Evolutionary conservation across 2,329 filamentous ascomycete species (phyloP).

Genomic region (Colletotrichum nymphaeae): DNA sequence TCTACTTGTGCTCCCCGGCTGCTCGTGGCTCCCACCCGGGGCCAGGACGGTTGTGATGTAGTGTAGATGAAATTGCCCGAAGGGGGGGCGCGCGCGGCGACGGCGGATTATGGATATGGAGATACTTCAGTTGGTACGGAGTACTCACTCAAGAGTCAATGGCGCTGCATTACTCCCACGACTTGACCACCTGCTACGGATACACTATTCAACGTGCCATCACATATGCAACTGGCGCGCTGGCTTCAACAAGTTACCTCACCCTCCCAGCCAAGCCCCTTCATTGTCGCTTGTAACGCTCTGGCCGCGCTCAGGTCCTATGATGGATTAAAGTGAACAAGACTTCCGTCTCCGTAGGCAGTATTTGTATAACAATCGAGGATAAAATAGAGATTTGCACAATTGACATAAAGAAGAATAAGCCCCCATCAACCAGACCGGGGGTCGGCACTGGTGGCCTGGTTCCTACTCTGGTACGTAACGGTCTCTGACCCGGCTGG

Average conservation of each 20-base stretch:
- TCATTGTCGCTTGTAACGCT: slow-evolving; percentile 20
- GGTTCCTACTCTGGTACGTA: slow-evolving; percentile 13
- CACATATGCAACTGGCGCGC: slow-evolving; percentile 40
- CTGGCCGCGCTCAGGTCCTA: slow-evolving; percentile 20
- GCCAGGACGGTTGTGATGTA: slow-evolving; percentile 50
- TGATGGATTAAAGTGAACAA: background rate
- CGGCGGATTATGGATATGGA: slow-evolving; percentile 31
- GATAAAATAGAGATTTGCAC: slow-evolving; percentile 11
- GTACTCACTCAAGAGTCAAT: slow-evolving; percentile 35
- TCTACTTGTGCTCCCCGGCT: slow-evolving; percentile 34
- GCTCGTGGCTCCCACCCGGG: slow-evolving; percentile 39
- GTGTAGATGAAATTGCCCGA: slow-evolving; percentile 59
- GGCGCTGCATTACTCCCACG: slow-evolving; percentile 40
- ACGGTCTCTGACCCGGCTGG: background rate
- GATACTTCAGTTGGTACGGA: slow-evolving; percentile 33
- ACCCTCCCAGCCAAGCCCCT: slow-evolving; percentile 18
- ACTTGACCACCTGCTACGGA: background rate
- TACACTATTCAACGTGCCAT: slow-evolving; percentile 39
- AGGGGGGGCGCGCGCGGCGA: slow-evolving; percentile 41
- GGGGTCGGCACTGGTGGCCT: slow-evolving; percentile 1
- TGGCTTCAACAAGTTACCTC: slow-evolving; percentile 28
- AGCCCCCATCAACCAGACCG: background rate
- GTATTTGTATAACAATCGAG: background rate
- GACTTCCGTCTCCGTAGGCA: too few relatives aligned
- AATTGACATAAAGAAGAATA: slow-evolving; percentile 9